phyloP scores from a whole-genome alignment of 371 early-diverging fungal species.

The Apophysomyces elegans region DNA sequence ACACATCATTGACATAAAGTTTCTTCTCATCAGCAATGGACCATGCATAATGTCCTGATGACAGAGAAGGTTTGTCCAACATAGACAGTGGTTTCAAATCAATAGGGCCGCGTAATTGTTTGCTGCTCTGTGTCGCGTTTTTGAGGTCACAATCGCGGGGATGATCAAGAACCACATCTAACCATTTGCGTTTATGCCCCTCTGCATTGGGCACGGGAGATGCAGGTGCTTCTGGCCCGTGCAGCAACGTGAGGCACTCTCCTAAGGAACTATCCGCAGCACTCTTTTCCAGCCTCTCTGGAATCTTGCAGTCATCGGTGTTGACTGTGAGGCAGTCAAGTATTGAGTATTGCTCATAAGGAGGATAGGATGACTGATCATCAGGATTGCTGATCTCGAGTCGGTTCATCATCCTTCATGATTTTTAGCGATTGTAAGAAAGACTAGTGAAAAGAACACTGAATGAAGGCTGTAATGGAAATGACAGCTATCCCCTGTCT shows the following conservation, averaged over 20 bases:
- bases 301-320: background rate
- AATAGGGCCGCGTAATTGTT: too few relatives aligned
- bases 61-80: background rate
- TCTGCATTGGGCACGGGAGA: conserved; percentile 3
- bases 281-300: background rate
- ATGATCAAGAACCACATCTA: conserved; percentile 22
- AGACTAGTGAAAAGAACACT: background rate
- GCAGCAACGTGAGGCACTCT: background rate
- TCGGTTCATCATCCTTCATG: conserved; percentile 3
- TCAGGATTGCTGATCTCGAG: background rate
- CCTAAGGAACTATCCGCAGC: background rate
- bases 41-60: background rate
- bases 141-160: conserved; percentile 5
- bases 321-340: background rate
- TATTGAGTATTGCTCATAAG: background rate
- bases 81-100: too few relatives aligned
- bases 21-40: background rate
- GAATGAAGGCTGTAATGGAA: background rate
- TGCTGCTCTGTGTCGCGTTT: background rate
- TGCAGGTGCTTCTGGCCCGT: conserved; percentile 5
- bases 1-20: too few relatives aligned
- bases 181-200: conserved; percentile 17
- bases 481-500: background rate
- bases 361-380: background rate
- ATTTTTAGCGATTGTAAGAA: background rate